phyloP scores from a whole-genome alignment of 1,284 basidiomycete species.

The Pyrrhoderma noxium region DNA sequence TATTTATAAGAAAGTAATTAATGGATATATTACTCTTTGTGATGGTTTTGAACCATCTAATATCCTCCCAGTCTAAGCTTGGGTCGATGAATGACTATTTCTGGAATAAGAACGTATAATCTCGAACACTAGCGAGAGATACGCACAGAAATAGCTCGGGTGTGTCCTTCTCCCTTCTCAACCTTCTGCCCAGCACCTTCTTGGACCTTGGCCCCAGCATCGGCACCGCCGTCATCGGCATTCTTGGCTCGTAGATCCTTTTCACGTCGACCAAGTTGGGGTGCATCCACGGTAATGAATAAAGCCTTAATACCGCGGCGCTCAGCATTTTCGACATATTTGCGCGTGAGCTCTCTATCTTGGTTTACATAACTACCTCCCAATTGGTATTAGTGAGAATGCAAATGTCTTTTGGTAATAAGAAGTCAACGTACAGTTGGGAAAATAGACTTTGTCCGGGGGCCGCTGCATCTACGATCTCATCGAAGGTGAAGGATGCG shows the following conservation, averaged over 20 bases:
- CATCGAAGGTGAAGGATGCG: conserved; percentile 85
- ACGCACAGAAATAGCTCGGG: conserved; percentile 84
- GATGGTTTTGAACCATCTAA: conserved; percentile 83
- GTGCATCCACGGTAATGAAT: conserved; percentile 92
- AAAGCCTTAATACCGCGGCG: conserved; percentile 76
- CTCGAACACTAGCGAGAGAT: neutral
- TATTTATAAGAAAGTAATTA: neutral
- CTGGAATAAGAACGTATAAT: neutral
- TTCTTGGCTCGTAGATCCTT: conserved; percentile 97
- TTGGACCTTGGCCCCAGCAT: conserved; percentile 64
- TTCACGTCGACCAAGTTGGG: conserved; percentile 84
- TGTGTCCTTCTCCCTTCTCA: conserved; percentile 85
- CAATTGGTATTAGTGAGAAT: neutral
- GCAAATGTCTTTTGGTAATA: neutral
- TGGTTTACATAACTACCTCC: conserved; percentile 81
- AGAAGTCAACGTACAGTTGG: conserved; percentile 48
- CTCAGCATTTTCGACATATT: conserved; percentile 80
- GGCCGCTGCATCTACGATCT: conserved; percentile 71
- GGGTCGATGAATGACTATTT: conserved; percentile 89
- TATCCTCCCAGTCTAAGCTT: conserved; percentile 78
- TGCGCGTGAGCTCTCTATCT: conserved; percentile 74
- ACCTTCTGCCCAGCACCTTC: conserved; percentile 49
- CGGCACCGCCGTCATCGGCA: conserved; percentile 38
- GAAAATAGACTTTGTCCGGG: conserved; percentile 74
- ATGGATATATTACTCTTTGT: conserved; percentile 42